Percentiles rank a stretch among this genome's conserved stretches.
Evolutionary conservation across 179 eudicot genomes (phyloP).

Genomic region (Silene vulgaris): DNA sequence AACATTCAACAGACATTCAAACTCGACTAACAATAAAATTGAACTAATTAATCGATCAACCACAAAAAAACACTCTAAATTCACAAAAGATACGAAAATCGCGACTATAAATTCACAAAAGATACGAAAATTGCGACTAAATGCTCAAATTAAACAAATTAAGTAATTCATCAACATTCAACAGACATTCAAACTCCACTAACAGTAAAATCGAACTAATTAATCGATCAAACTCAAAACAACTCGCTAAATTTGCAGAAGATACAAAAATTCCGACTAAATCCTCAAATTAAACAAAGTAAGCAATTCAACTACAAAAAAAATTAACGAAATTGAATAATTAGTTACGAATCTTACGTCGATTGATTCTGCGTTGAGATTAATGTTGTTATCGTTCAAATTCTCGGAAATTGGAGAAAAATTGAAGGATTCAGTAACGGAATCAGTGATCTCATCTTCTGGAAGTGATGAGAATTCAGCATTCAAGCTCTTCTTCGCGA

Average conservation of each 20-base stretch:
- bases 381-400: slow-evolving; percentile 12
- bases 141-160: background rate
- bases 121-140: background rate
- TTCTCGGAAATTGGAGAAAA: slow-evolving; percentile 23
- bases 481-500: slow-evolving; percentile 30
- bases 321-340: background rate
- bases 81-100: background rate
- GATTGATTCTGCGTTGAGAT: slow-evolving; percentile 18
- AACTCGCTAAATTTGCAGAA: background rate
- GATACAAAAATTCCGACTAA: background rate
- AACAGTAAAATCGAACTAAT: background rate
- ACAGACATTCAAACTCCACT: no score
- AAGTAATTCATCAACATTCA: background rate
- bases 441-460: slow-evolving; percentile 27
- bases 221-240: background rate
- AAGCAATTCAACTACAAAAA: background rate
- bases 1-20: no score
- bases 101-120: background rate
- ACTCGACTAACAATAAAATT: no score
- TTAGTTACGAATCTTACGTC: slow-evolving; percentile 21
- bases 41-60: background rate
- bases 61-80: background rate
- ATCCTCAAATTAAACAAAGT: background rate
- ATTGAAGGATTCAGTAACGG: slow-evolving; percentile 22
- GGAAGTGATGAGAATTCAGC: slow-evolving; percentile 27